phyloP scores from a whole-genome alignment of 1,284 basidiomycete genomes.

The Melampsora occidentalis region DNA sequence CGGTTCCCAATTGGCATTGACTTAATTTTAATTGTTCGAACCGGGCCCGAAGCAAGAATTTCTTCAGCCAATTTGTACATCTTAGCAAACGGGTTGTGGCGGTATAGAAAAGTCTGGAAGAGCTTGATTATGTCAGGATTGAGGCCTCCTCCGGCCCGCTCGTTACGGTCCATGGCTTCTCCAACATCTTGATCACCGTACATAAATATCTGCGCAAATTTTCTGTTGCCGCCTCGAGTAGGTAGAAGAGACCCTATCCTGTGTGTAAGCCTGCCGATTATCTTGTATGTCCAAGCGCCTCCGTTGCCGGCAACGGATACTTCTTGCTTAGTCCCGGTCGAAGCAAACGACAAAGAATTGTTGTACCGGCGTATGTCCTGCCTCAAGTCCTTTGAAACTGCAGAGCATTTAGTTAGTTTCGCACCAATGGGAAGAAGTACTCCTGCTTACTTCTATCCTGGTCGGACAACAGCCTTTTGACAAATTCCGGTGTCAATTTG shows the following conservation, averaged over 20 bases:
- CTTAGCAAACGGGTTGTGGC: slow-evolving; percentile 6
- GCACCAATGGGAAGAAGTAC: too few species aligned
- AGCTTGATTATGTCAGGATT: not conserved
- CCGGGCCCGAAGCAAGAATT: not conserved
- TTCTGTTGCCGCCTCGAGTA: not conserved
- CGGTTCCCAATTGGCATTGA: not conserved
- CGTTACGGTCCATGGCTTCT: not conserved
- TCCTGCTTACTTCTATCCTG: too few species aligned
- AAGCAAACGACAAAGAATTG: slow-evolving; percentile 1
- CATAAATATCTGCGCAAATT: slow-evolving; percentile 15
- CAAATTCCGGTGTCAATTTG: too few species aligned
- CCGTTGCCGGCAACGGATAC: not conserved
- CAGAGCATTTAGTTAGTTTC: not conserved
- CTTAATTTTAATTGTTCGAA: not conserved
- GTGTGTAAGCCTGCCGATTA: not conserved
- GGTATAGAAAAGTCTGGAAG: slow-evolving; percentile 2
- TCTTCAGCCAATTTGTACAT: too few species aligned
- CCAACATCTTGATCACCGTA: not conserved
- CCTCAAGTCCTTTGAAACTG: not conserved
- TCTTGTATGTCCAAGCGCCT: too few species aligned
- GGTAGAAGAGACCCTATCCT: not conserved
- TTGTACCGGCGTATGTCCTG: not conserved
- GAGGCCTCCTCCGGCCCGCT: not conserved
- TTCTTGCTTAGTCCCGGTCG: not conserved
- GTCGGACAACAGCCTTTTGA: too few species aligned